Percentiles rank a stretch among this genome's conserved stretches.
Evolutionary conservation across 2,329 filamentous ascomycete genomes (phyloP).

Genomic region (Aspergillus intermedius): DNA sequence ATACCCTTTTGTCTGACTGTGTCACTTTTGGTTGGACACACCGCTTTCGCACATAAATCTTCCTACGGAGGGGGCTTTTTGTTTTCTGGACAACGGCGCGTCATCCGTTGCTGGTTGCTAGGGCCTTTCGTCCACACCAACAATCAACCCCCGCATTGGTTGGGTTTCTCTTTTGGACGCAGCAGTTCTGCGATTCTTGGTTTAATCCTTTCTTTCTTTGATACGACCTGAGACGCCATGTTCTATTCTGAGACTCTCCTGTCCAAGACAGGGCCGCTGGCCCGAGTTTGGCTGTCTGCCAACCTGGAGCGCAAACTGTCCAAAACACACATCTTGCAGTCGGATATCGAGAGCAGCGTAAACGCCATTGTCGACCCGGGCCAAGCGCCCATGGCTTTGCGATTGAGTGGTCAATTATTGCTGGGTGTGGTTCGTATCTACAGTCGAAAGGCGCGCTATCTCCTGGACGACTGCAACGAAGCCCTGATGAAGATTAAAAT

Average conservation of each 20-base stretch:
- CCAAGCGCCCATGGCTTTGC: slow-evolving; percentile 89
- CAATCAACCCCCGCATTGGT: slow-evolving; percentile 26
- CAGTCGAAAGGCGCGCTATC: slow-evolving; percentile 90
- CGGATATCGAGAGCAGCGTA: slow-evolving; percentile 90
- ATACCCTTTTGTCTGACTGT: not conserved
- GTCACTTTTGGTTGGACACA: not conserved
- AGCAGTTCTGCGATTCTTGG: slow-evolving; percentile 24
- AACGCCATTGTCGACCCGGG: slow-evolving; percentile 89
- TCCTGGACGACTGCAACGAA: slow-evolving; percentile 96
- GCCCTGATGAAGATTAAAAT: slow-evolving; percentile 97
- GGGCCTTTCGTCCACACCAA: slow-evolving; percentile 10
- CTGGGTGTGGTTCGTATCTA: slow-evolving; percentile 97
- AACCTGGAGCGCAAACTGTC: slow-evolving; percentile 98
- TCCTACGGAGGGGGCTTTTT: slow-evolving; percentile 11
- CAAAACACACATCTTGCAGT: slow-evolving; percentile 91
- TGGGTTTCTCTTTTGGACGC: slow-evolving; percentile 20
- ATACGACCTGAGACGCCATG: slow-evolving; percentile 50
- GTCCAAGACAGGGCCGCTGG: slow-evolving; percentile 93
- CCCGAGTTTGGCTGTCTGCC: slow-evolving; percentile 95
- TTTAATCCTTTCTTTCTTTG: slow-evolving; percentile 4
- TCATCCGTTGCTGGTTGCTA: slow-evolving; percentile 20
- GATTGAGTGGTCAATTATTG: slow-evolving; percentile 86
- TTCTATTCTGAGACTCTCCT: slow-evolving; percentile 96
- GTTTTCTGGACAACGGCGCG: slow-evolving; percentile 28
- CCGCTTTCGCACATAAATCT: not conserved